Evolutionary conservation across 164 flowering plant species (phyloP).

Genomic region (Sextonia rubra): DNA sequence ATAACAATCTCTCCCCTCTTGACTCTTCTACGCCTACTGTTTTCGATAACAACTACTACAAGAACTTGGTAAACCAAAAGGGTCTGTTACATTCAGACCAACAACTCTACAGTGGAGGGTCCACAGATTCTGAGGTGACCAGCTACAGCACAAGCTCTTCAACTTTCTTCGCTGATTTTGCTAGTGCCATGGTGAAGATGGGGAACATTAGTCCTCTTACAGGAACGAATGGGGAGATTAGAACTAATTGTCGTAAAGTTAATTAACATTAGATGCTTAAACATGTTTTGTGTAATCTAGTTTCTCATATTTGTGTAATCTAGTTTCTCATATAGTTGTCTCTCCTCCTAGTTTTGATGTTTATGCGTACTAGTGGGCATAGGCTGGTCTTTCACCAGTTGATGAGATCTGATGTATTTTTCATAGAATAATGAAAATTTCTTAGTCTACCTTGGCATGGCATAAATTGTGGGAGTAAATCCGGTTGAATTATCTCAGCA

Average conservation of each 20-base stretch:
- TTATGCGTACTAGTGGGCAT: background rate
- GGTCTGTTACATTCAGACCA: constrained; percentile 17
- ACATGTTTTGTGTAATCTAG: background rate
- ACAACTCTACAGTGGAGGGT: constrained; percentile 9
- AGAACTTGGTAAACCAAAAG: constrained; percentile 9
- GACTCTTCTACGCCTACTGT: constrained; percentile 6
- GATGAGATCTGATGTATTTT: no score
- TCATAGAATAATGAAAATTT: no score
- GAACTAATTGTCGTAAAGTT: constrained; percentile 12
- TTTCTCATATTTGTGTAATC: no score
- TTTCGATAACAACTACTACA: constrained; percentile 11
- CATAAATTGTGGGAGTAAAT: no score
- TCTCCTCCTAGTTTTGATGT: background rate
- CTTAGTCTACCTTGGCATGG: no score
- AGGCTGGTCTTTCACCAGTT: no score
- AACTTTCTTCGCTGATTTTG: constrained; percentile 10
- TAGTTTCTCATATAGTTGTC: no score
- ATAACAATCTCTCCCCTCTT: constrained; percentile 12
- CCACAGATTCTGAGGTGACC: constrained; percentile 7
- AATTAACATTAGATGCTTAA: background rate
- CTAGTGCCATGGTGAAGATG: constrained; percentile 15
- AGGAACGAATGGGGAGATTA: constrained; percentile 11
- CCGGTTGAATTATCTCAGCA: no score
- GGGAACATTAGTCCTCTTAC: constrained; percentile 16
- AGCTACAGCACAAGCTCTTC: constrained; percentile 1